phyloP scores from a whole-genome alignment of 495 filamentous ascomycete species.

The Tetracladium setigerum region DNA sequence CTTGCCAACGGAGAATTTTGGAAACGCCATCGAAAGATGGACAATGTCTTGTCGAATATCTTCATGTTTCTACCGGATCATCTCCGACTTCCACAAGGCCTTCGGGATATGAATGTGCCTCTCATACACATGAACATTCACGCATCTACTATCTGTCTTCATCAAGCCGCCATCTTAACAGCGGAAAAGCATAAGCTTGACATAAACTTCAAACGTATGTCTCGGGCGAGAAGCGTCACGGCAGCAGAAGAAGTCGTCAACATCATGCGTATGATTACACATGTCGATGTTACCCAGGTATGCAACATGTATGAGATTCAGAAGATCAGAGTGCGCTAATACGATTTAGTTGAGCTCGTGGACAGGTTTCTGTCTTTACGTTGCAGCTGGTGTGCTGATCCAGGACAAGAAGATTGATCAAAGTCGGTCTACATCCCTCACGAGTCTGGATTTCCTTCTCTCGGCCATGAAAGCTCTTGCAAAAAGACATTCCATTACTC shows the following conservation, averaged over 20 bases:
- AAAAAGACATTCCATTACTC: conserved; percentile 75
- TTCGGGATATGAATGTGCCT: conserved; percentile 75
- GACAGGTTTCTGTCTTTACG: conserved; percentile 87
- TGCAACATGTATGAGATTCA: too few relatives aligned
- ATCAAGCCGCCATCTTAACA: conserved; percentile 94
- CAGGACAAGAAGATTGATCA: conserved; percentile 31
- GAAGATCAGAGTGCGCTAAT: too few relatives aligned
- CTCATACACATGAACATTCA: conserved; percentile 94
- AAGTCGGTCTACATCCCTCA: too few relatives aligned
- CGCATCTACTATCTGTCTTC: conserved; percentile 87
- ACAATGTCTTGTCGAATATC: conserved; percentile 78
- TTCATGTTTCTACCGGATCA: conserved; percentile 70
- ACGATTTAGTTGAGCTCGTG: conserved; percentile 78
- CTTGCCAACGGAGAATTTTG: conserved; percentile 89
- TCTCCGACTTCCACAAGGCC: conserved; percentile 66
- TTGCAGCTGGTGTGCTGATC: conserved; percentile 84
- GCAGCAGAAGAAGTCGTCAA: conserved; percentile 85
- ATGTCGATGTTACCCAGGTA: conserved; percentile 74
- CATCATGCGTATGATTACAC: conserved; percentile 88
- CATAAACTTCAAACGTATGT: conserved; percentile 65
- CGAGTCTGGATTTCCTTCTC: conserved; percentile 66
- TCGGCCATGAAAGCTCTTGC: conserved; percentile 79
- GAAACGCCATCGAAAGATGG: conserved; percentile 82
- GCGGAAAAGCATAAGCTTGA: conserved; percentile 79
- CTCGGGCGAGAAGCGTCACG: conserved; percentile 82